phyloP scores from a whole-genome alignment of 345 rosid genomes.

The Eucalyptus paniculata region DNA sequence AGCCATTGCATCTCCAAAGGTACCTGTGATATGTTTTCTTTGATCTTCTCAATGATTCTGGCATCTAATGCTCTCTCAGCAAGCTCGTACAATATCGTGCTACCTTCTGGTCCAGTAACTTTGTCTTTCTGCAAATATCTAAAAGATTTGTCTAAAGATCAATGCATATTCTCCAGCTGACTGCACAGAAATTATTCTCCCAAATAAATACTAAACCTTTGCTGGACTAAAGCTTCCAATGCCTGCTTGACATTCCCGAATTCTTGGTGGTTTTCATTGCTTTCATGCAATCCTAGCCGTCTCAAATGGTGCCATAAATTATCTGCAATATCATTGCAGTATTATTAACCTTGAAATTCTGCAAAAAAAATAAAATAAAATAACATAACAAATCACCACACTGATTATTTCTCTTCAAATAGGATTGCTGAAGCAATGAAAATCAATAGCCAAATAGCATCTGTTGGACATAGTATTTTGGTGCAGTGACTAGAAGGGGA shows the following conservation, averaged over 20 bases:
- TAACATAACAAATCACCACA: not conserved
- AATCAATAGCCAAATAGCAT: not conserved
- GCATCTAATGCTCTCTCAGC: slow-evolving; percentile 92
- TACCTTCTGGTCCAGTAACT: slow-evolving; percentile 82
- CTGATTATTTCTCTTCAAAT: not conserved
- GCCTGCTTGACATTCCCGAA: slow-evolving; percentile 73
- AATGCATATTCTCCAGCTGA: not conserved
- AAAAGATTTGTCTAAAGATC: not conserved
- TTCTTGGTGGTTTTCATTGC: slow-evolving; percentile 52
- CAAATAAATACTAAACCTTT: slow-evolving; percentile 31
- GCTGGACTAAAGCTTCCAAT: slow-evolving; percentile 69
- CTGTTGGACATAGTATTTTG: not conserved
- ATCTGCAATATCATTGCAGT: slow-evolving; percentile 23
- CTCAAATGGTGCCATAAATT: slow-evolving; percentile 74
- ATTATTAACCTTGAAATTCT: not conserved
- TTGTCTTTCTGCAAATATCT: slow-evolving; percentile 87
- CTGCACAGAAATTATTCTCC: not conserved
- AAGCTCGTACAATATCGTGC: slow-evolving; percentile 52
- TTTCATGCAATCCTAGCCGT: slow-evolving; percentile 56
- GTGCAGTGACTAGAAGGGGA: not conserved
- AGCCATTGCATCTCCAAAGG: not conserved
- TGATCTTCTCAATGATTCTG: slow-evolving; percentile 40
- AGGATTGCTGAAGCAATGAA: not conserved
- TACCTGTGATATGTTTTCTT: slow-evolving; percentile 79
- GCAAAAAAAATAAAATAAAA: not conserved